These are phyloP conservation scores for Suillus subalutaceus DNA, from an alignment of 768 basidiomycete genomes.

Conservation along the genomic window DNA sequence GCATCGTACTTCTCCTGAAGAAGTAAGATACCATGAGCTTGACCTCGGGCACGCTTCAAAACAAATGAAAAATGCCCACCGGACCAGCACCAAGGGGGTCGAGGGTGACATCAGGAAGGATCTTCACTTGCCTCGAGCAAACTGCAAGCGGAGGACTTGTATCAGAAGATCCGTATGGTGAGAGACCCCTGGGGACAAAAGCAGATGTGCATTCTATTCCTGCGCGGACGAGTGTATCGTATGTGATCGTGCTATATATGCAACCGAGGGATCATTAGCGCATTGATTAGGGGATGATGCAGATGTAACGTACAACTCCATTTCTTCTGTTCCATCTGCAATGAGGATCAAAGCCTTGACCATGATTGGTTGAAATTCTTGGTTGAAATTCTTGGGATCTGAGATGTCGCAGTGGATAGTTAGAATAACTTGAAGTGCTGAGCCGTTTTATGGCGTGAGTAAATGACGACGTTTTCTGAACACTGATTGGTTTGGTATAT, in stretches of 20 bases:
- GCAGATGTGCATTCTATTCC: constrained; percentile 70
- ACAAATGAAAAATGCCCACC: constrained; percentile 34
- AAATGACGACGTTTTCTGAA: not conserved
- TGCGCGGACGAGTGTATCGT: constrained; percentile 80
- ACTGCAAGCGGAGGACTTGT: constrained; percentile 52
- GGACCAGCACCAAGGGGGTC: constrained; percentile 48
- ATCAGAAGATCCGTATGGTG: constrained; percentile 26
- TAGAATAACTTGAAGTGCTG: not conserved
- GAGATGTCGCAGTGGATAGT: not conserved
- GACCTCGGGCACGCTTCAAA: not conserved
- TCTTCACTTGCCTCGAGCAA: constrained; percentile 74
- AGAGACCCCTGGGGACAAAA: constrained; percentile 47
- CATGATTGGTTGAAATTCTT: constrained; percentile 5
- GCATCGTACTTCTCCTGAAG: constrained; percentile 66
- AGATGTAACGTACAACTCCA: constrained; percentile 71
- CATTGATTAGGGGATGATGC: not conserved
- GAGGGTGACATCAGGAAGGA: constrained; percentile 66
- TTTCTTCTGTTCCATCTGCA: constrained; percentile 85
- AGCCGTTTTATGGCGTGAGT: not conserved
- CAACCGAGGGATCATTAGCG: not conserved
- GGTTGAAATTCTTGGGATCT: not conserved
- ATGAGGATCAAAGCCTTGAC: constrained; percentile 65
- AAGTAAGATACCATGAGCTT: not conserved
- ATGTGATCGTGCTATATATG: constrained; percentile 67
- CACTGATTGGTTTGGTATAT: not conserved